These are phyloP conservation scores for Lenzites betulinus DNA, from an alignment of 768 basidiomycete species.

Conservation along the genomic window DNA sequence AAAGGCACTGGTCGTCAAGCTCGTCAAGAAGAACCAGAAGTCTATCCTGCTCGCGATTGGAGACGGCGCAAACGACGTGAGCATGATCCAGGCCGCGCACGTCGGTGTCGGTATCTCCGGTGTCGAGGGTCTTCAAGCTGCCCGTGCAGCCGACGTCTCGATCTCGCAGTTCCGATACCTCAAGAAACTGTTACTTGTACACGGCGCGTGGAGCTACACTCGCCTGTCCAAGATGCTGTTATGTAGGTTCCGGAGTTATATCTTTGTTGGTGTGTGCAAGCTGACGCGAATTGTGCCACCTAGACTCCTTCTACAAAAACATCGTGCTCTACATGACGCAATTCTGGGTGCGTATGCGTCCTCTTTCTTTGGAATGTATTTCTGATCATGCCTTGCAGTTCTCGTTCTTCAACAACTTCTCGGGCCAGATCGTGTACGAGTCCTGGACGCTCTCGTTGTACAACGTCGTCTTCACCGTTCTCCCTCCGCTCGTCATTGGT, in stretches of 20 bases:
- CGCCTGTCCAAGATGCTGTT: conserved; percentile 93
- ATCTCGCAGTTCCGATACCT: conserved; percentile 97
- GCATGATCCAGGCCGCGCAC: conserved; percentile 99
- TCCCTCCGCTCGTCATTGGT: conserved; percentile 96
- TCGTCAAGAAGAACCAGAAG: conserved; percentile 97
- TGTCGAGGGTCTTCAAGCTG: conserved; percentile 98
- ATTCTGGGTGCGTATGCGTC: conserved; percentile 75
- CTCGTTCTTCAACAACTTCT: conserved; percentile 99
- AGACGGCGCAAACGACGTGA: conserved; percentile 97
- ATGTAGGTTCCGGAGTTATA: conserved; percentile 55
- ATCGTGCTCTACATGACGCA: conserved; percentile 98
- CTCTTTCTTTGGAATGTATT: background rate
- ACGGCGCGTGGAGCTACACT: conserved; percentile 98
- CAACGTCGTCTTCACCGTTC: conserved; percentile 93
- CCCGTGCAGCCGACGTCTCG: conserved; percentile 94
- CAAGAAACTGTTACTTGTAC: conserved; percentile 93
- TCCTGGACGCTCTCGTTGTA: conserved; percentile 98
- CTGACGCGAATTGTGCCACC: conserved; percentile 9
- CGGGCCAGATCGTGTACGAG: conserved; percentile 97
- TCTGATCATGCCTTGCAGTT: conserved; percentile 52
- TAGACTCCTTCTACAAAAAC: conserved; percentile 99
- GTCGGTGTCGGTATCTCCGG: conserved; percentile 98
- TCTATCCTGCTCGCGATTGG: conserved; percentile 95
- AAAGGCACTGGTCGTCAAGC: conserved; percentile 95
- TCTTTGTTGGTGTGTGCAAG: background rate